Base-by-base conservation (phyloP, 75 land plant genomes). In the Ceratopteris richardii region DNA sequence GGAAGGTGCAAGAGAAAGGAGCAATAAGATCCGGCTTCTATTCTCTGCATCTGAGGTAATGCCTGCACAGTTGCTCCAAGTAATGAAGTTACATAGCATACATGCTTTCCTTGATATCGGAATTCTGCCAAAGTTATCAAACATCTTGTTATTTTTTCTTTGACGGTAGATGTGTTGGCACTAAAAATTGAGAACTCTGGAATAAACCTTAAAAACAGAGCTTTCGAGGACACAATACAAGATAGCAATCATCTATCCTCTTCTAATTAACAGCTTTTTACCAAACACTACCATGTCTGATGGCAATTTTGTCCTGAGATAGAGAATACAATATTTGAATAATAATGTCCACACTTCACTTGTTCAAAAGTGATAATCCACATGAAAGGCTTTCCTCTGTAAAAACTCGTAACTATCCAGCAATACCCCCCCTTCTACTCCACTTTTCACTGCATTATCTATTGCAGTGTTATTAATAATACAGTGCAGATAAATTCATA, bases 181-280 rank as follows among this genome's bases (percentile, higher is more conserved):
- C n/a, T n/a, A n/a, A n/a, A n/a, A n/a, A n/a, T n/a, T n/a, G n/a
- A n/a, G n/a, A n/a, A n/a, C n/a, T n/a, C n/a, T n/a, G n/a, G n/a
- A n/a, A n/a, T n/a, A n/a, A 46, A 46, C 48, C 48, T 46, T 46
- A 20, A 46, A 46, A 14, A 46, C 48, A 46, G 48, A 46, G 48
- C 17, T 46, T 46, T 4, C 48, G 14, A n/a, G 48, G 48, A n/a
- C n/a, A n/a, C 21, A 46, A 20, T 2, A 46, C 21, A 20, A 46
- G 48, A 20, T 46, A 46, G 48, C 48, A 17, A n/a, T 46, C 48
- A 46, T 46, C 48, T 14, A 46, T 2, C 21, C 48, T 46, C 21
- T 46, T 46, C 48, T 46, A 17, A 20, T 46, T 46, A 17, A 46
- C 14, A 46, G 48, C 48, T 20, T 46, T 46, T 4, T 17, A 2